A percentile compares a stretch with the other conserved stretches of the same genome.
Evolutionary conservation across 306 rosid genomes (phyloP).

Genomic region (Datisca glomerata): DNA sequence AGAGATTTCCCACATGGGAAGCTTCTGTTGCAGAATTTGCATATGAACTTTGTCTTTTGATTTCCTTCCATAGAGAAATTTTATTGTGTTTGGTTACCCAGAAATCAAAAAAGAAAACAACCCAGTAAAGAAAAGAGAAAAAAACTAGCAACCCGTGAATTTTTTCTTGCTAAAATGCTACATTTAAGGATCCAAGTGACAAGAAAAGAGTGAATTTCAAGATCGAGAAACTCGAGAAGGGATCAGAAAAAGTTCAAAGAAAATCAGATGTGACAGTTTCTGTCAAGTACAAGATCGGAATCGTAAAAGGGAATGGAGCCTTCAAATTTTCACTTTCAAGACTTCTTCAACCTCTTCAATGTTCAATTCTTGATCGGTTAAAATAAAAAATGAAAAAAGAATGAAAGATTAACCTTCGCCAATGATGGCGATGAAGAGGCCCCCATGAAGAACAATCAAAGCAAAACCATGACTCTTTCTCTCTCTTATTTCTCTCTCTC

Average conservation of each 20-base stretch:
- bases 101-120: slow-evolving; percentile 11
- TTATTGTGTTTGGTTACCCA: no score
- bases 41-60: slow-evolving; percentile 47
- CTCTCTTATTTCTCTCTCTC: slow-evolving; percentile 7
- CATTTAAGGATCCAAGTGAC: slow-evolving; percentile 16
- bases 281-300: slow-evolving; percentile 64
- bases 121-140: slow-evolving; percentile 11
- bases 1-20: slow-evolving; percentile 66
- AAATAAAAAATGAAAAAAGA: background rate
- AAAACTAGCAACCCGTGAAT: slow-evolving; percentile 27
- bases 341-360: slow-evolving; percentile 1
- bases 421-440: slow-evolving; percentile 25
- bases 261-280: slow-evolving; percentile 70
- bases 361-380: slow-evolving; percentile 22
- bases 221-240: no score
- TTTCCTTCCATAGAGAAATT: slow-evolving; percentile 26
- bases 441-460: slow-evolving; percentile 30
- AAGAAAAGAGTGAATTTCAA: no score
- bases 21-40: slow-evolving; percentile 57
- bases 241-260: slow-evolving; percentile 33
- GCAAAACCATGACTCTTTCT: slow-evolving; percentile 34
- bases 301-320: slow-evolving; percentile 35
- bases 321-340: slow-evolving; percentile 24
- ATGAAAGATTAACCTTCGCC: slow-evolving; percentile 22
- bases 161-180: slow-evolving; percentile 21